phyloP scores from a whole-genome alignment of 1,284 basidiomycete genomes.

The Exobasidium cylindrosporum region DNA sequence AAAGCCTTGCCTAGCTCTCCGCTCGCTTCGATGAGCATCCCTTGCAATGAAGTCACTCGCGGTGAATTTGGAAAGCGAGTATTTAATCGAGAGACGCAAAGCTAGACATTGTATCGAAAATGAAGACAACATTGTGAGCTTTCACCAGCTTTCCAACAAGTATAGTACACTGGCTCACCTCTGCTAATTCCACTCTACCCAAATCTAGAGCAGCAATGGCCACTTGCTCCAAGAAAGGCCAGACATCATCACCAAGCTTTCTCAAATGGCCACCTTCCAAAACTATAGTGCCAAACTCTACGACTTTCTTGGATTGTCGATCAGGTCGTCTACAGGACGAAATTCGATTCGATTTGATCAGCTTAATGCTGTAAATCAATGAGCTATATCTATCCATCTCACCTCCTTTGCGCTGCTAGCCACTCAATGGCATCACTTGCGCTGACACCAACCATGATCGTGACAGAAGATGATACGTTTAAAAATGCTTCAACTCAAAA shows the following conservation, averaged over 20 bases:
- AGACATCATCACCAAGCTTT: slow-evolving; percentile 56
- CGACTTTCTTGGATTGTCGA: slow-evolving; percentile 69
- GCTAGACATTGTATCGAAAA: slow-evolving; percentile 58
- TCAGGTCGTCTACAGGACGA: slow-evolving; percentile 24
- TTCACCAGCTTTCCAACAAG: neutral
- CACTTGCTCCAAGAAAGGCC: slow-evolving; percentile 84
- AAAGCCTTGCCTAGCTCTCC: slow-evolving; percentile 61
- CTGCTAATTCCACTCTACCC: slow-evolving; percentile 73
- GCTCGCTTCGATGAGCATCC: slow-evolving; percentile 77
- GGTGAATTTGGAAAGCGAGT: slow-evolving; percentile 77
- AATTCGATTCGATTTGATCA: neutral
- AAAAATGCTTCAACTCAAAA: too few relatives aligned
- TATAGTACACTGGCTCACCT: slow-evolving; percentile 63
- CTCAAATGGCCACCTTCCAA: slow-evolving; percentile 57
- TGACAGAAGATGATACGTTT: too few relatives aligned
- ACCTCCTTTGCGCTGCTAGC: slow-evolving; percentile 40
- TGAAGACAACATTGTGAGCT: too few relatives aligned
- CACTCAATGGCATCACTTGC: slow-evolving; percentile 29
- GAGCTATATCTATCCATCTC: too few relatives aligned
- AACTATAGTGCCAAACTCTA: slow-evolving; percentile 65
- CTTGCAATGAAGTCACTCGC: slow-evolving; percentile 76
- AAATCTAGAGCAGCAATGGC: slow-evolving; percentile 81
- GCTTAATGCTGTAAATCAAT: neutral
- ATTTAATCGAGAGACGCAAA: slow-evolving; percentile 67
- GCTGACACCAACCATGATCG: neutral